Base-by-base conservation (phyloP, 495 filamentous ascomycete species). In the Cercophora sp. region DNA sequence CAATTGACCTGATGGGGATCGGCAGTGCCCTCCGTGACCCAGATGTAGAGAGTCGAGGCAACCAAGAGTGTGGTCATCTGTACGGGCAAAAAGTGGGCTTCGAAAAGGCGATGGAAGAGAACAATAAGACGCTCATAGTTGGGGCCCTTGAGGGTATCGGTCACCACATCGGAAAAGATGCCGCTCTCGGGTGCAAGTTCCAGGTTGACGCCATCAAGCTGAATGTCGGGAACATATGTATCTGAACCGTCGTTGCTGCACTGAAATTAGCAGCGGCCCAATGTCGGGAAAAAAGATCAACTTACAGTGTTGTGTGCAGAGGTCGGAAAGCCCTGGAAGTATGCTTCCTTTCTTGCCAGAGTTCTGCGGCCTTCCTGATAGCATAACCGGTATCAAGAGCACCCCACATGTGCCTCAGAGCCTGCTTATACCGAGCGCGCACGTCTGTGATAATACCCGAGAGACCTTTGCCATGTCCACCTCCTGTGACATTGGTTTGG, bases 371-470 rank as follows among this genome's bases (percentile, higher is more conserved):
- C 58, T 74, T 77, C 53, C 74, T 63, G 35, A 80, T 54, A 8
- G 82, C 81, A 56, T 74, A 87, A 8, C 84, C 84, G 11, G 78
- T 79, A 52, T 87, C 84, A 5, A 87, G 66, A 36, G 82, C 75
- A 57, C 84, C 84, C 84, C 83, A 86, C 84, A 87, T 87, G 69
- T 87, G 84, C 53, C 84, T 70, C 31, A 84, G 51, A 5, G 78
- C 83, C 68, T 87, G 84, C 57, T 76, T 78, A 61, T 85, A 87
- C 19, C 84, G 78, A 11, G 83, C 83, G 10, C 63, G 39, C 53
- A 79, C 70, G 45, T 81, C 82, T 24, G 69, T 69, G n/a, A 73
- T 44, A 10, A 78, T 63, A 23, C 81, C 78, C n/a, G 60, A 58
- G 19, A 79, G 42, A 0, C 75, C 75, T 51, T 74, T 65, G 26